Percentiles rank a stretch among this genome's conserved stretches.
Evolutionary conservation across 2,329 filamentous ascomycete species (phyloP).

Genomic region (Claviceps sp.): DNA sequence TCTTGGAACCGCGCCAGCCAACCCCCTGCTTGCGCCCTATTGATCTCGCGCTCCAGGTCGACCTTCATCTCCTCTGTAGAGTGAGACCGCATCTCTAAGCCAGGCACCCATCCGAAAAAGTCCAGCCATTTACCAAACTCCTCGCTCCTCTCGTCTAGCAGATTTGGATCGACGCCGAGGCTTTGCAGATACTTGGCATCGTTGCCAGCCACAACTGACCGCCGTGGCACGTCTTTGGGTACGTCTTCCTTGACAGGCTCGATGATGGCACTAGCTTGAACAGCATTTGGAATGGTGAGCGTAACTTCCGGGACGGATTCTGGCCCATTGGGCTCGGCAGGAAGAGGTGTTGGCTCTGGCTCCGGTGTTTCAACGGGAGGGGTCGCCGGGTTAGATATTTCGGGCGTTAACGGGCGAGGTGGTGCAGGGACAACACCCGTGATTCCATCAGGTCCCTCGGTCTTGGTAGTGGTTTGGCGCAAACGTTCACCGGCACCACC

Average conservation of each 20-base stretch:
- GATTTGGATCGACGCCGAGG: slow-evolving; percentile 60
- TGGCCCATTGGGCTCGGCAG: not conserved
- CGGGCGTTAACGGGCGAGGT: slow-evolving; percentile 27
- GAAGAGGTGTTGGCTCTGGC: not conserved
- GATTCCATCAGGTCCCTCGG: slow-evolving; percentile 73
- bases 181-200: slow-evolving; percentile 66
- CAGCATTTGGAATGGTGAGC: slow-evolving; percentile 35
- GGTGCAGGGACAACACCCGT: slow-evolving; percentile 78
- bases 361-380: not conserved
- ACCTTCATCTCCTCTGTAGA: slow-evolving; percentile 69
- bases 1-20: slow-evolving; percentile 78
- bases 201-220: slow-evolving; percentile 54
- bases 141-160: slow-evolving; percentile 63
- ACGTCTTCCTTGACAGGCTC: slow-evolving; percentile 16
- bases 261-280: slow-evolving; percentile 24
- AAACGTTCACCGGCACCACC: slow-evolving; percentile 77
- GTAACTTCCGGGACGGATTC: slow-evolving; percentile 41
- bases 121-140: slow-evolving; percentile 75
- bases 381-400: slow-evolving; percentile 15
- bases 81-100: slow-evolving; percentile 58
- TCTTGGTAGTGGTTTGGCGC: slow-evolving; percentile 44
- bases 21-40: slow-evolving; percentile 79
- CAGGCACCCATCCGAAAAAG: slow-evolving; percentile 77
- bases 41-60: slow-evolving; percentile 76
- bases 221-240: slow-evolving; percentile 36